Evolutionary conservation across 202 grass and related monocot genomes (phyloP).

Genomic region (Carex sylvatica): DNA sequence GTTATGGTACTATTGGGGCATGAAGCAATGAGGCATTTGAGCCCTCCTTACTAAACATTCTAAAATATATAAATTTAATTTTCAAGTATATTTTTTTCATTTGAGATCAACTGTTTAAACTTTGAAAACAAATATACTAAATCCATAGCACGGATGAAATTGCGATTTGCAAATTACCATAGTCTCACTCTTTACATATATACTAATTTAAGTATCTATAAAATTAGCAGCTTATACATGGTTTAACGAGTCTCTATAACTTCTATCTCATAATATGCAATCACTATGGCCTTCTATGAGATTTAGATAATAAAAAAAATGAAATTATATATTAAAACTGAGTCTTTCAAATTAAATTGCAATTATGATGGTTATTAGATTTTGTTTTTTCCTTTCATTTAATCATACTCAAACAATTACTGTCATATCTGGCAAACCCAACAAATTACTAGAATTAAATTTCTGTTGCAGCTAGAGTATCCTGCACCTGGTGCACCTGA

Average conservation of each 20-base stretch:
- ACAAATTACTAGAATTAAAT: not conserved
- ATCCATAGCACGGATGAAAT: too few species aligned
- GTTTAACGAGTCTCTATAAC: not conserved
- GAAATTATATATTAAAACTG: not conserved
- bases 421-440: not conserved
- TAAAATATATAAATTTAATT: too few species aligned
- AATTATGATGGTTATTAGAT: too few species aligned
- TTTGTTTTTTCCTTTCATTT: not conserved
- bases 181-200: not conserved
- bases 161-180: too few species aligned
- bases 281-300: not conserved
- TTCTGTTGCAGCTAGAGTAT: constrained; percentile 61
- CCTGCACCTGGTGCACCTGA: constrained; percentile 74
- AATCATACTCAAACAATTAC: not conserved
- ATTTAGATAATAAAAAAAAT: not conserved
- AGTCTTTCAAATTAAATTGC: too few species aligned
- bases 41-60: too few species aligned
- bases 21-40: too few species aligned
- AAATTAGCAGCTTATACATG: not conserved
- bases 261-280: too few species aligned
- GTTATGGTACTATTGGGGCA: too few species aligned
- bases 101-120: too few species aligned
- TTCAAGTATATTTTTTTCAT: too few species aligned
- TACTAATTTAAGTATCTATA: not conserved
- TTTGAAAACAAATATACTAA: too few species aligned